These are phyloP conservation scores for Diaporthe australafricana DNA, from an alignment of 2,329 filamentous ascomycete species.

Conservation along the genomic window DNA sequence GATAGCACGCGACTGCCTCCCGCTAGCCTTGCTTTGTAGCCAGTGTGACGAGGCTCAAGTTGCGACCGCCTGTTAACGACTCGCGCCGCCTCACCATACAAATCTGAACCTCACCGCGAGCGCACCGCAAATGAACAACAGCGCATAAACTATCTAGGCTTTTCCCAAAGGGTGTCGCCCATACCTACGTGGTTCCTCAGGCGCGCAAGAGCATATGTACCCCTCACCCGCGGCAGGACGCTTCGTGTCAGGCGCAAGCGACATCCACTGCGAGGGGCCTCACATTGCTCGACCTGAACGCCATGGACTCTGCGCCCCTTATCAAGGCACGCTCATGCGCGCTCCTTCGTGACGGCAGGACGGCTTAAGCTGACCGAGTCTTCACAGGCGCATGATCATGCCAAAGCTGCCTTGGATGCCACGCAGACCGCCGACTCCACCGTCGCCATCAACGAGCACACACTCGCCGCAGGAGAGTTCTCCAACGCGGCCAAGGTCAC, in stretches of 20 bases:
- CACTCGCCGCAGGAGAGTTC: slow-evolving; percentile 89
- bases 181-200: not conserved
- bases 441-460: slow-evolving; percentile 88
- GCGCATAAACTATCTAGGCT: not conserved
- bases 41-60: not conserved
- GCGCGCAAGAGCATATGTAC: not conserved
- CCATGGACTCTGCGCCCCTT: slow-evolving; percentile 78
- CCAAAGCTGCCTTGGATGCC: slow-evolving; percentile 83
- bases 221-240: not conserved
- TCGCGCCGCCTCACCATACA: not conserved
- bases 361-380: slow-evolving; percentile 40
- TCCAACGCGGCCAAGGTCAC: slow-evolving; percentile 83
- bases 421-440: slow-evolving; percentile 80
- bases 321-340: slow-evolving; percentile 64
- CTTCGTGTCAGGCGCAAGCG: slow-evolving; percentile 26
- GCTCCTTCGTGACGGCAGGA: slow-evolving; percentile 16
- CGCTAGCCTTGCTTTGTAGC: not conserved
- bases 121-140: not conserved
- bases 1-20: not conserved
- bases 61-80: not conserved
- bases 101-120: not conserved
- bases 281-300: not conserved
- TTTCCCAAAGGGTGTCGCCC: not conserved
- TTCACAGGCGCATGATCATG: slow-evolving; percentile 85
- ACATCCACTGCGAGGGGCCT: not conserved